These are phyloP conservation scores for Trichoderma pleuroti DNA, from an alignment of 2,329 filamentous ascomycete species.

Conservation along the genomic window DNA sequence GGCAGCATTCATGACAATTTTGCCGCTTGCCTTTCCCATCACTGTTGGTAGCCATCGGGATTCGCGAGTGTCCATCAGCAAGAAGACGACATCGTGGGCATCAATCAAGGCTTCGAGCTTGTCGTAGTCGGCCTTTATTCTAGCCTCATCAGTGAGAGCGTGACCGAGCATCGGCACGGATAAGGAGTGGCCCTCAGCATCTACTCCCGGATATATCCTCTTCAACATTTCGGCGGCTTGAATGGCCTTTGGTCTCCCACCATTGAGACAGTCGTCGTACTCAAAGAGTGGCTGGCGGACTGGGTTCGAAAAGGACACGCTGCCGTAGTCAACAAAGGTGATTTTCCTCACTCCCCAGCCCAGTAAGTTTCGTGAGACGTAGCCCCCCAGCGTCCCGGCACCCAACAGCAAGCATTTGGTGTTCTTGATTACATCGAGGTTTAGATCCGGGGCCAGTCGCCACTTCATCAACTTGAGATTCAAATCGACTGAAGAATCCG, in stretches of 20 bases:
- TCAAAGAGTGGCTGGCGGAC: constrained; percentile 90
- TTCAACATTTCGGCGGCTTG: constrained; percentile 75
- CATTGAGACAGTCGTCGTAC: constrained; percentile 82
- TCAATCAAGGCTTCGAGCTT: constrained; percentile 71
- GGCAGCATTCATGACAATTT: constrained; percentile 95
- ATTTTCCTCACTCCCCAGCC: constrained; percentile 96
- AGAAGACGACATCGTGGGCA: constrained; percentile 85
- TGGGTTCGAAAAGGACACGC: constrained; percentile 93
- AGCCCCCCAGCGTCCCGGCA: constrained; percentile 88
- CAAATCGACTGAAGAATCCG: constrained; percentile 91
- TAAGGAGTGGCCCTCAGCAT: constrained; percentile 73
- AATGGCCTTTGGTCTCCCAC: constrained; percentile 78
- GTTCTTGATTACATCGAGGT: constrained; percentile 83
- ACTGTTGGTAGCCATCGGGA: constrained; percentile 93
- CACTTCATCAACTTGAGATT: constrained; percentile 99
- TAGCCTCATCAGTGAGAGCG: constrained; percentile 69
- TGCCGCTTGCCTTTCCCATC: constrained; percentile 88
- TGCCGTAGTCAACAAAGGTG: constrained; percentile 91
- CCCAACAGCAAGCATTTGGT: constrained; percentile 89
- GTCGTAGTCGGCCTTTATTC: constrained; percentile 70
- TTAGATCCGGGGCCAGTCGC: constrained; percentile 84
- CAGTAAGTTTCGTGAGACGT: constrained; percentile 87
- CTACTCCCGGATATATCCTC: constrained; percentile 87
- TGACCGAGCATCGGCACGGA: constrained; percentile 96
- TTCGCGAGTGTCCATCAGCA: constrained; percentile 96